Evolutionary conservation across 2,329 filamentous ascomycete species (phyloP).

Genomic region (Fusarium temperatum): DNA sequence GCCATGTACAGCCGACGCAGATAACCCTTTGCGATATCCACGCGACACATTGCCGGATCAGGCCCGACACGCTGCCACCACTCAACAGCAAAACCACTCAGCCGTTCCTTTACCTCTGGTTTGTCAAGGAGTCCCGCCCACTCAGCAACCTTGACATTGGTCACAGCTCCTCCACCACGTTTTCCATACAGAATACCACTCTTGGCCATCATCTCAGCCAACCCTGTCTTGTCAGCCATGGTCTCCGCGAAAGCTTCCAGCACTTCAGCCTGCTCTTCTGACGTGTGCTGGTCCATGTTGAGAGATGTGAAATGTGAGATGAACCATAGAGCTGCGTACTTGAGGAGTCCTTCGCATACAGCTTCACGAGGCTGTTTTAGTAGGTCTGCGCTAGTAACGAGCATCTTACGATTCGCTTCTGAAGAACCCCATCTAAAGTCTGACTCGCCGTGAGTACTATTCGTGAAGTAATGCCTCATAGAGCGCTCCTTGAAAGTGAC

Average conservation of each 20-base stretch:
- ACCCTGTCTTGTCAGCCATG: constrained; percentile 23
- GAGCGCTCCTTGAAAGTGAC: constrained; percentile 45
- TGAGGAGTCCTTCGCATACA: not conserved
- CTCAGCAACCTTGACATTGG: not conserved
- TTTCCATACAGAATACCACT: not conserved
- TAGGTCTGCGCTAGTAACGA: constrained; percentile 28
- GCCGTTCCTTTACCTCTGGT: accelerated
- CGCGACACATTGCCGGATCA: not conserved
- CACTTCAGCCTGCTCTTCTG: constrained; percentile 29
- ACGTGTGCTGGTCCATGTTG: constrained; percentile 20
- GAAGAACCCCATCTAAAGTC: constrained; percentile 14
- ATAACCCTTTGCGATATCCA: not conserved
- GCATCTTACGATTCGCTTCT: constrained; percentile 39
- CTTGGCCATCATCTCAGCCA: constrained; percentile 24
- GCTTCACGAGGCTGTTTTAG: not conserved
- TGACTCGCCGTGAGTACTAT: constrained; percentile 2
- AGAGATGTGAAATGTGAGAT: constrained; percentile 26
- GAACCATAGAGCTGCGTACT: not conserved
- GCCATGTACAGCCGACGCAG: not conserved
- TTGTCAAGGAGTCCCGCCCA: not conserved
- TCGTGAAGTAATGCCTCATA: constrained; percentile 42
- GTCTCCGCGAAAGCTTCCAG: constrained; percentile 34
- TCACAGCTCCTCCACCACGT: not conserved
- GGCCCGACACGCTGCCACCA: not conserved
- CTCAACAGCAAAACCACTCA: not conserved